Conservation (phyloP, 2,329 filamentous ascomycete species). For the Aspergillus pseudoterreus region DNA sequence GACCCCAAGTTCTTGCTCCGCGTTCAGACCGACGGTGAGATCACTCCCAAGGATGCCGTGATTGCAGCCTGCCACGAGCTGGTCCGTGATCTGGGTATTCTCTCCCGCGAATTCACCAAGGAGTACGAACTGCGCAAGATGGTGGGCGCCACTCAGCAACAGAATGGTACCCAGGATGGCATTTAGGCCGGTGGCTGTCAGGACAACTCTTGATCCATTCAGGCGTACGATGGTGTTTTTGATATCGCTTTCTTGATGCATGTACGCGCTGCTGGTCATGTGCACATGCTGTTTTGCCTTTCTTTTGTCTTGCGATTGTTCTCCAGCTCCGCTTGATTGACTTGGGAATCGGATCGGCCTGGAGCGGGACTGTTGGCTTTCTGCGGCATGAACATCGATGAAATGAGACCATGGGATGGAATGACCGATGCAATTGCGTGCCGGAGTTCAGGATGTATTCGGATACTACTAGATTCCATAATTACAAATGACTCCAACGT, state of each 20-base stretch:
- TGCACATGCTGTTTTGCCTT: neutral
- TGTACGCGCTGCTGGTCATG: neutral
- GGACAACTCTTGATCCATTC: neutral
- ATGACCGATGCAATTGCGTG: too few species aligned
- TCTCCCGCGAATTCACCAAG: constrained; percentile 86
- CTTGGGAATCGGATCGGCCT: neutral
- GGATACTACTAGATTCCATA: too few species aligned
- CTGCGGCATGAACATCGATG: too few species aligned
- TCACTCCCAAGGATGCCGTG: constrained; percentile 86
- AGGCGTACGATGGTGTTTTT: neutral
- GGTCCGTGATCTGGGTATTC: constrained; percentile 72
- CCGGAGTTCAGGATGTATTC: too few species aligned
- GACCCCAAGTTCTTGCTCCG: constrained; percentile 64
- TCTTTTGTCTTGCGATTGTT: neutral
- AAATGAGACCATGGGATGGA: too few species aligned
- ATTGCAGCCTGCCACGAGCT: constrained; percentile 76
- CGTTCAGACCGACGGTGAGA: constrained; percentile 83
- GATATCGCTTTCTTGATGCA: too few species aligned
- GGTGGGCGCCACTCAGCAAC: constrained; percentile 61
- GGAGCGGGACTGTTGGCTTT: neutral
- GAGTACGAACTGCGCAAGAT: constrained; percentile 89
- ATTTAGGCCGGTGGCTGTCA: constrained; percentile 4
- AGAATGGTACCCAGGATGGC: constrained; percentile 25
- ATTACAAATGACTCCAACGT: too few species aligned
- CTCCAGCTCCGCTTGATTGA: neutral